Percentiles rank a stretch among this genome's conserved stretches.
phyloP scores from a whole-genome alignment of 768 basidiomycete genomes.

The Hirschioporus abietinus region DNA sequence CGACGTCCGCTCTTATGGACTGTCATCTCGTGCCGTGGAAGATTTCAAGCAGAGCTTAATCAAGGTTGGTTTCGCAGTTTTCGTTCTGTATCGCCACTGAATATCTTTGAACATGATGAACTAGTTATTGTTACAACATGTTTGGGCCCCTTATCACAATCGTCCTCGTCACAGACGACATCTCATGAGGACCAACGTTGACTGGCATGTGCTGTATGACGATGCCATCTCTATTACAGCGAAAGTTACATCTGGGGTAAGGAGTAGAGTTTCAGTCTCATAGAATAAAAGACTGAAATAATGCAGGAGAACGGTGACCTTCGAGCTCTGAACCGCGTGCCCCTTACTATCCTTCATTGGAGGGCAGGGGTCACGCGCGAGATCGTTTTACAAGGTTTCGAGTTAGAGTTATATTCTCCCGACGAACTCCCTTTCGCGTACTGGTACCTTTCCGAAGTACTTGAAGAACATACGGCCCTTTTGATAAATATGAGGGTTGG shows the following conservation, averaged over 20 bases:
- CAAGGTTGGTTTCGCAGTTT: background rate
- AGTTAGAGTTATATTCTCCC: constrained; percentile 63
- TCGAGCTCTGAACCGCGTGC: constrained; percentile 27
- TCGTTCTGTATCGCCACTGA: background rate
- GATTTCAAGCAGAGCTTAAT: background rate
- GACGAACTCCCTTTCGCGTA: constrained; percentile 73
- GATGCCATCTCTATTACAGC: constrained; percentile 26
- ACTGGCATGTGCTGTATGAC: constrained; percentile 65
- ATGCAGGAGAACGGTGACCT: constrained; percentile 10
- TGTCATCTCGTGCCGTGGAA: background rate
- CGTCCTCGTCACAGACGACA: constrained; percentile 60
- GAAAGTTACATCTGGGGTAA: constrained; percentile 11
- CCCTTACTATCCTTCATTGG: constrained; percentile 48
- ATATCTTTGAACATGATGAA: background rate
- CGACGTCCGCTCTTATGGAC: background rate
- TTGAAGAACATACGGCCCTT: background rate
- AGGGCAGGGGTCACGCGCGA: constrained; percentile 59
- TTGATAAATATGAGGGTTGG: background rate
- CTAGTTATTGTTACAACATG: constrained; percentile 54
- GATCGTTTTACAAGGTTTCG: constrained; percentile 69
- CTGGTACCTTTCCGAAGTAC: constrained; percentile 43
- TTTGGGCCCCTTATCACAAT: constrained; percentile 63
- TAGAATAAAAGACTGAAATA: constrained; percentile 11
- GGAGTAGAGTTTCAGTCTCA: constrained; percentile 13
- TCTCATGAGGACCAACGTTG: constrained; percentile 55